A percentile compares a stretch with the other conserved stretches of the same genome.
phyloP scores from a whole-genome alignment of 2,329 filamentous ascomycete genomes.

The Aschersonia sp. region DNA sequence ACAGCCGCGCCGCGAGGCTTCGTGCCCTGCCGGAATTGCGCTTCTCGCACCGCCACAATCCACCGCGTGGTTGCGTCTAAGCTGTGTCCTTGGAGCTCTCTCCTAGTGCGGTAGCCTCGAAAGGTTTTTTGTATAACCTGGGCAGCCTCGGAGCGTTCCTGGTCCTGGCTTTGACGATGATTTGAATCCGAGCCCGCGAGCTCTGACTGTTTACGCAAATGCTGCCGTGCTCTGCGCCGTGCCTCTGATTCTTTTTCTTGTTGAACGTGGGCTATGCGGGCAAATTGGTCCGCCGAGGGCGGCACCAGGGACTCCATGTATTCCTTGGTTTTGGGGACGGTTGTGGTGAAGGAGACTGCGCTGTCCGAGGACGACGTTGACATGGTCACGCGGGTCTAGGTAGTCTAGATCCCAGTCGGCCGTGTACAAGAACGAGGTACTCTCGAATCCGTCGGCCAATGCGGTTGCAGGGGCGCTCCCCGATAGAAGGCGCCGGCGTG shows the following conservation, averaged over 20 bases:
- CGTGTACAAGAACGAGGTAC: neutral
- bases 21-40: slow-evolving; percentile 36
- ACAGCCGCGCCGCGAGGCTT: slow-evolving; percentile 20
- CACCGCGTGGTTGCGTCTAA: slow-evolving; percentile 58
- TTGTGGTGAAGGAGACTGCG: slow-evolving; percentile 3
- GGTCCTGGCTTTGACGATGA: neutral
- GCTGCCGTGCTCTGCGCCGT: slow-evolving; percentile 23
- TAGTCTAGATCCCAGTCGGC: neutral
- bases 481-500: neutral
- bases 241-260: slow-evolving; percentile 28
- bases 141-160: slow-evolving; percentile 30
- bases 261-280: slow-evolving; percentile 34
- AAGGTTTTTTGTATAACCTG: slow-evolving; percentile 56
- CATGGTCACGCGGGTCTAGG: neutral
- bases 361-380: slow-evolving; percentile 4
- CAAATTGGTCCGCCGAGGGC: slow-evolving; percentile 30
- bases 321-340: slow-evolving; percentile 16
- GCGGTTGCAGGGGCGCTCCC: neutral
- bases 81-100: slow-evolving; percentile 54
- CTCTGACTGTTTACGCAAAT: slow-evolving; percentile 13
- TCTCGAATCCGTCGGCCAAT: neutral
- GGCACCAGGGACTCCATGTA: slow-evolving; percentile 37
- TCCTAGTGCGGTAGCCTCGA: slow-evolving; percentile 58
- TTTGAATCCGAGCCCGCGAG: neutral
- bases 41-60: slow-evolving; percentile 49